Evolutionary conservation across 352 stramenopile genomes (phyloP).

Genomic region (Thraustochytrium striatum): DNA sequence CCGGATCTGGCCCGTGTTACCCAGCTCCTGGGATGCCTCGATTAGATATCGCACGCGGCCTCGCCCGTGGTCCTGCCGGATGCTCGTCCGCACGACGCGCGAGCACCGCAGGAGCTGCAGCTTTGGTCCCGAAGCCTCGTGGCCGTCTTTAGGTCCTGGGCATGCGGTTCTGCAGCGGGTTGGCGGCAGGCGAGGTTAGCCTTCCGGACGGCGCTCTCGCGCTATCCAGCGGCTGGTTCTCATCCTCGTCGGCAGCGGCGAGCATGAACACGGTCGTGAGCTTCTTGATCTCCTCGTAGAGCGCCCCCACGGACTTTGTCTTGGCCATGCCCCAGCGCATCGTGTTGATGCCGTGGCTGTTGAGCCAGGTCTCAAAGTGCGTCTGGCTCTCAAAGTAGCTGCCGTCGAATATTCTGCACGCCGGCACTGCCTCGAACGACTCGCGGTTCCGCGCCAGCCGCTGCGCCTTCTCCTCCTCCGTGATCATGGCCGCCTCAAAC

Average conservation of each 20-base stretch:
- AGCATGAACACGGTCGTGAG: constrained; percentile 10
- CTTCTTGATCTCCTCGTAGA: constrained; percentile 11
- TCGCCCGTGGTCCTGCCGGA: neutral
- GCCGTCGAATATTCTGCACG: constrained; percentile 1
- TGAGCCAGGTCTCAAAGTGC: neutral
- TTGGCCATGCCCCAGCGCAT: neutral
- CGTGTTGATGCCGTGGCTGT: neutral
- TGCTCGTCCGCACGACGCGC: neutral
- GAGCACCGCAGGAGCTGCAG: neutral
- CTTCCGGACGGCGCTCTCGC: no score
- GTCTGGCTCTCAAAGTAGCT: neutral
- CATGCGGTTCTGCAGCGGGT: no score
- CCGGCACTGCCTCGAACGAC: neutral
- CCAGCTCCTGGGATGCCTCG: constrained; percentile 18
- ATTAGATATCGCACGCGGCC: neutral
- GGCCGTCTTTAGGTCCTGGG: no score
- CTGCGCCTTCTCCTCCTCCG: neutral
- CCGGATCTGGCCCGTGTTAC: constrained; percentile 3
- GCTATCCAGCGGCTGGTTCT: no score
- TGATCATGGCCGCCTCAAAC: neutral
- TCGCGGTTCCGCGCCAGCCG: neutral
- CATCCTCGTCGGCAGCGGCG: neutral
- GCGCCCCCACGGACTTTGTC: neutral
- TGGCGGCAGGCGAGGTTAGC: no score
- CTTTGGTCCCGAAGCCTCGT: no score